Evolutionary conservation across 208 protist genomes (phyloP), one percentile per base, ranked within the genome.

Genomic region (Trypanosoma caninum): DNA sequence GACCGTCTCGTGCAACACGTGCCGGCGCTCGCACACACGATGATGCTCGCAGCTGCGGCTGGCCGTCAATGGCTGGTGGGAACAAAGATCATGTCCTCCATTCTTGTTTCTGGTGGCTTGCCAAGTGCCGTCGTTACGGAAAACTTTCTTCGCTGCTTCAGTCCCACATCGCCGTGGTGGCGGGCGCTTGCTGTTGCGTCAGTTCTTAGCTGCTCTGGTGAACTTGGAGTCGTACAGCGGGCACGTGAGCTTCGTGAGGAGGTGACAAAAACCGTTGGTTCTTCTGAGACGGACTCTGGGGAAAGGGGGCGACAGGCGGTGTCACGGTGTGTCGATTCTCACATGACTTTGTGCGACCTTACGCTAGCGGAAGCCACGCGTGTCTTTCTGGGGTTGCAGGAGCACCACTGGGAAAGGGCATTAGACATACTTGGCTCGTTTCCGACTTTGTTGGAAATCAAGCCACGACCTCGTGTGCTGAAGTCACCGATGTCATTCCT

Each of bases 91-190:
- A 58, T 65, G 57, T 41, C 62, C 6, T 44, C 38, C 22, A 7
- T 63, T 5, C 60, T 68, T 27, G 31, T 20, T 11, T 52, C 62
- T 40, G 67, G 71, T 1, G 50, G 30, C 2, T 28, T 54, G 0
- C 54, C 46, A 11, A 57, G 55, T 35, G 38, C 55, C 31, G 51
- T 14, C 28, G 23, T 61, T 10, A 58, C 54, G 27, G 54, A 56
- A 33, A 59, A 34, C 31, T 69, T 61, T 47, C 54, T 69, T 47
- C 54, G 62, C 23, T 61, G 62, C 40, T 69, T 69, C 31, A 61
- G 23, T 48, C 34, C 47, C 52, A 55, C 30, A 14, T 28, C 51
- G 9, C 62, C 62, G 40, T 69, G 62, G 62, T 61, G 62, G 54
- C 52, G 45, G 9, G 62, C 62, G 30, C 42, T 69, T 35, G 53